Evolutionary conservation across 495 filamentous ascomycete species (phyloP).

Genomic region (Podospora comata): DNA sequence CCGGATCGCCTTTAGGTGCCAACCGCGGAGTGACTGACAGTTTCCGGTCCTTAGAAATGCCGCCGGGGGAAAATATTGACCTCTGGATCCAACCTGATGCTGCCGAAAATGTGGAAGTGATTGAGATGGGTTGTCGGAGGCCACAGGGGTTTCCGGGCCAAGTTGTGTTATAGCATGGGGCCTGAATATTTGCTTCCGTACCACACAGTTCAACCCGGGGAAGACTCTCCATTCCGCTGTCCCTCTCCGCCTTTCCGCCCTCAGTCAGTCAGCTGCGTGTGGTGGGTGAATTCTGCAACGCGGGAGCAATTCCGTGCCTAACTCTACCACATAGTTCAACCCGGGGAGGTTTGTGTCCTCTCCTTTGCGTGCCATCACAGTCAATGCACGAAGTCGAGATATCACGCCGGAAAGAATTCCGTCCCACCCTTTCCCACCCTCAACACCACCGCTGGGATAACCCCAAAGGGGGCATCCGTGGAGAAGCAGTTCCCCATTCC

Average conservation of each 20-base stretch:
- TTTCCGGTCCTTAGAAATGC: neutral
- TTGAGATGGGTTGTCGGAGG: neutral
- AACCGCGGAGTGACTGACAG: neutral
- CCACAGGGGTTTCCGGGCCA: neutral
- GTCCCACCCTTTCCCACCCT: neutral
- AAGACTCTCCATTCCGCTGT: neutral
- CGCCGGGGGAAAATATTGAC: neutral
- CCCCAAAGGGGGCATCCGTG: neutral
- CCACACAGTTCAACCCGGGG: neutral
- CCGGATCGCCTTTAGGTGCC: neutral
- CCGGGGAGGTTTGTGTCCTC: too few species aligned
- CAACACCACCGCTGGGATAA: neutral
- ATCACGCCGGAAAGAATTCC: neutral
- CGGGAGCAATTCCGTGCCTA: too few species aligned
- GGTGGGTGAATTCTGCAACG: too few species aligned
- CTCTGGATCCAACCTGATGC: neutral
- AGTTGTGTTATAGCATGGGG: neutral
- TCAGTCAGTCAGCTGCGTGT: too few species aligned
- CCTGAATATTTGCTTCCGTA: neutral
- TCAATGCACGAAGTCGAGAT: too few species aligned
- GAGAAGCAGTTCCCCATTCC: neutral
- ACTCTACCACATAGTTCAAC: too few species aligned
- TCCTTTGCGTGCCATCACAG: too few species aligned
- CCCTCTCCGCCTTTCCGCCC: too few species aligned
- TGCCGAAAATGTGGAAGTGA: neutral